Conservation (phyloP, 352 stramenopile genomes). For the Pythium utonaiense region DNA sequence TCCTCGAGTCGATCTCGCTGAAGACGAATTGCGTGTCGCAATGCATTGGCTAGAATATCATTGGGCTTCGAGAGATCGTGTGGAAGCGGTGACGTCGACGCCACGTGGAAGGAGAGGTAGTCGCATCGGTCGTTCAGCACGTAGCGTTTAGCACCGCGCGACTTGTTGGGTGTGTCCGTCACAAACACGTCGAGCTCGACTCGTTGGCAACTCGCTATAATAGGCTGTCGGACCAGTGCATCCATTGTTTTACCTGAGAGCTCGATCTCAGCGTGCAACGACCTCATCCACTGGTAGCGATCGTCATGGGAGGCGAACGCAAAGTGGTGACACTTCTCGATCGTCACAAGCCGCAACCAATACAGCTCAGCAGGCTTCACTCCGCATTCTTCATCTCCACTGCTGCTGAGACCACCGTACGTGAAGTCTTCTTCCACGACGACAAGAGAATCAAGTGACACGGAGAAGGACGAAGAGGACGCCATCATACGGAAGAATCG, state of each 20-base stretch:
- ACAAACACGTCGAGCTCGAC: conserved; percentile 26
- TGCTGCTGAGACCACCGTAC: neutral
- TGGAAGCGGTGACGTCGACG: neutral
- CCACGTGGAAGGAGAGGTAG: conserved; percentile 18
- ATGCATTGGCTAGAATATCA: conserved; percentile 10
- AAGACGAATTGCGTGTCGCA: conserved; percentile 21
- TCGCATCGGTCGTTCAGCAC: conserved; percentile 49
- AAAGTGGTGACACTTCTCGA: conserved; percentile 47
- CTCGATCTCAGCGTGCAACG: conserved; percentile 24
- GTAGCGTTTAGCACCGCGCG: conserved; percentile 25
- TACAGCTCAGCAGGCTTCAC: conserved; percentile 21
- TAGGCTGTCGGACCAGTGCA: conserved; percentile 14
- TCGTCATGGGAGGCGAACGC: conserved; percentile 36
- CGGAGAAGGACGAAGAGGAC: conserved; percentile 28
- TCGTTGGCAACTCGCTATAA: conserved; percentile 16
- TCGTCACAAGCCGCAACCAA: conserved; percentile 42
- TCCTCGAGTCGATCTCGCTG: conserved; percentile 18
- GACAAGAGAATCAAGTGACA: conserved; percentile 33
- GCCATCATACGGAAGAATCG: conserved; percentile 47
- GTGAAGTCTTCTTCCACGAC: conserved; percentile 19
- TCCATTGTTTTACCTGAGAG: conserved; percentile 1
- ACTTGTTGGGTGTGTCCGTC: conserved; percentile 14
- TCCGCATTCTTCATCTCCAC: neutral
- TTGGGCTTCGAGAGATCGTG: conserved; percentile 19
- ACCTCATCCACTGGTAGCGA: conserved; percentile 30